phyloP scores from a whole-genome alignment of 768 basidiomycete genomes.

The Termitomyces titanicus region DNA sequence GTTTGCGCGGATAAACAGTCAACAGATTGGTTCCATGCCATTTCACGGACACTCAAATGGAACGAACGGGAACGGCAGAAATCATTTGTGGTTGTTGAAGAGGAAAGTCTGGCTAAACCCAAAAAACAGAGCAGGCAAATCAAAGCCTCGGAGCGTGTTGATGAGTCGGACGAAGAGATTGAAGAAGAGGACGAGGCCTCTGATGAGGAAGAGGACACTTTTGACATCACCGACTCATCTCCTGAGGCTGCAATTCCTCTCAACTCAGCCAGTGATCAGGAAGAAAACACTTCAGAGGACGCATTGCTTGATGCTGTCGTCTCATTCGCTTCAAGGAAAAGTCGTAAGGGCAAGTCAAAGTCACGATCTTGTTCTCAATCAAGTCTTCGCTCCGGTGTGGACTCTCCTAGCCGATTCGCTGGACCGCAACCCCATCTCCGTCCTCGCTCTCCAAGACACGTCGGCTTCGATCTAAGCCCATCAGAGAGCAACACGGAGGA shows the following conservation, averaged over 20 bases:
- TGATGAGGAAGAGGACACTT: constrained; percentile 58
- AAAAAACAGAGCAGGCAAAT: constrained; percentile 18
- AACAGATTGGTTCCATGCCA: constrained; percentile 98
- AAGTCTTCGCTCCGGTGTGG: constrained; percentile 53
- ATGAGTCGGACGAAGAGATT: constrained; percentile 14
- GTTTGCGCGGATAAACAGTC: constrained; percentile 98
- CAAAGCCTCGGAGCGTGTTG: constrained; percentile 11
- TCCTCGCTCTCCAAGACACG: constrained; percentile 43
- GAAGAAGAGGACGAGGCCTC: constrained; percentile 49
- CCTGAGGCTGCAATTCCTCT: constrained; percentile 35
- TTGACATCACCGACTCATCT: constrained; percentile 92
- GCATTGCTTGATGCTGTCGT: constrained; percentile 25
- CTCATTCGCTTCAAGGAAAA: constrained; percentile 28
- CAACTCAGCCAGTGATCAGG: constrained; percentile 12
- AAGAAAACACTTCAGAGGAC: constrained; percentile 18
- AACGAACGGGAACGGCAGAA: constrained; percentile 99
- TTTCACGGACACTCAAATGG: constrained; percentile 96
- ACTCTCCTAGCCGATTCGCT: constrained; percentile 60
- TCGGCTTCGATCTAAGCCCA: constrained; percentile 39
- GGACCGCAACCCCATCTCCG: constrained; percentile 49
- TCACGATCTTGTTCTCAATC: constrained; percentile 41
- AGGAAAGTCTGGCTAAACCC: constrained; percentile 64
- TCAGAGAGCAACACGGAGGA: constrained; percentile 11
- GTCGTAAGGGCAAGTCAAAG: constrained; percentile 29
- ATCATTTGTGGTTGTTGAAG: constrained; percentile 97